Evolutionary conservation across 1,139 yeast genomes (phyloP), one percentile per base, ranked within the genome.

Genomic region (Pneumocystis murina): DNA sequence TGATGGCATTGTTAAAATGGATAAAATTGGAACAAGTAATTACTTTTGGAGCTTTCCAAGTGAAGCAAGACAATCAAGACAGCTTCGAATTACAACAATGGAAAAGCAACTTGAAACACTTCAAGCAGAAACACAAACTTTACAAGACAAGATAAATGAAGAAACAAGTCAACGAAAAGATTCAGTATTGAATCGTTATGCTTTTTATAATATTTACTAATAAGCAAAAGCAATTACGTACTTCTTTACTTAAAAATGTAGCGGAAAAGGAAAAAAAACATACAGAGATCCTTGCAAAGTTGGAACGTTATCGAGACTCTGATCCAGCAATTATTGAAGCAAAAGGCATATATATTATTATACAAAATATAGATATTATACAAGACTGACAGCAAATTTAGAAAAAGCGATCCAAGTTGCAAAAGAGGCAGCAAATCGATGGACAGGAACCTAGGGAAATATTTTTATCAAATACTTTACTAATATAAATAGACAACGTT

Each of bases 21-120:
- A 64, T 55, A 64, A 64, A 43, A 64, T 64, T 62, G 66, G 66
- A 54, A 62, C 64, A 24, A 59, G 48, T 14, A 39, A 62, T 20
- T 35, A 54, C 59, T 28, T 60, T 28, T 60, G 62, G 62, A 36
- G 43, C 35, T 60, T 60, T 43, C 62, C 62, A 1, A 38, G 59
- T 8, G 62, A 60, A 24, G 62, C 62, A 14, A 39, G n/a, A 14
- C 59, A 59, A 24, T 48, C 55, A 12, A 20, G 55, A 24, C 55
- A 48, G 16, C 30, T 4, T 24, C 55, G 55, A 4, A 48, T 48
- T 10, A 14, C 55, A 8, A 12, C 55, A 3, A 48, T 48, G 55
- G 55, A 48, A 24, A 48, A 48, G 6, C 55, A 48, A 6, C 33
- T 48, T 20, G 55, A 48, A 48, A 24, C 55, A 14, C 55, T 48